Conservation (phyloP, 371 early-diverging fungal species). For the Syncephalis plumigaleata region DNA sequence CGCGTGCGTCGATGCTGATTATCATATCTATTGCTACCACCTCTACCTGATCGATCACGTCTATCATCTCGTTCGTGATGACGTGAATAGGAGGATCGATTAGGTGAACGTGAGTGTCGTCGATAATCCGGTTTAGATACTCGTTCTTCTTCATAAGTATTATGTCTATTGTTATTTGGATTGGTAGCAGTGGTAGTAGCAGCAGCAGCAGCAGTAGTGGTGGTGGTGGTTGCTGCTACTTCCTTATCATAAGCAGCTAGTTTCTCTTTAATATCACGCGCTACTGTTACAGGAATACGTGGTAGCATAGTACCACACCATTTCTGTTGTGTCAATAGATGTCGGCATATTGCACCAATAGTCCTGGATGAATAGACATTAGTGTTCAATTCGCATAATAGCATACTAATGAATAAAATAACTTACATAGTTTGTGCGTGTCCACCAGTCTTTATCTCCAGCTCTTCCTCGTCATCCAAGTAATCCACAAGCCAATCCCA, state of each 20-base stretch:
- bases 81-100: too few species aligned
- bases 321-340: constrained; percentile 48
- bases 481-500: constrained; percentile 75
- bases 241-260: constrained; percentile 11
- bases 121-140: too few species aligned
- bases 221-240: too few species aligned
- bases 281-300: constrained; percentile 68
- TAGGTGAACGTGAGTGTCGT: too few species aligned
- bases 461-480: constrained; percentile 60
- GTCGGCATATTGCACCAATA: constrained; percentile 45
- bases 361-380: constrained; percentile 22
- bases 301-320: constrained; percentile 65
- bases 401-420: background rate
- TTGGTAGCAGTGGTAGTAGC: too few species aligned
- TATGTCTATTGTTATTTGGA: too few species aligned
- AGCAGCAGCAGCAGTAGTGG: too few species aligned
- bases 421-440: constrained; percentile 15
- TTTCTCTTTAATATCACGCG: constrained; percentile 49
- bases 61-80: too few species aligned
- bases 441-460: constrained; percentile 38
- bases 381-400: constrained; percentile 3
- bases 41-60: too few species aligned
- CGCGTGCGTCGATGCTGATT: too few species aligned
- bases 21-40: too few species aligned
- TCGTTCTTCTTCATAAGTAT: too few species aligned